These are phyloP conservation scores for Spinellus fusiger DNA, from an alignment of 192 early-diverging fungal species.

Conservation along the genomic window DNA sequence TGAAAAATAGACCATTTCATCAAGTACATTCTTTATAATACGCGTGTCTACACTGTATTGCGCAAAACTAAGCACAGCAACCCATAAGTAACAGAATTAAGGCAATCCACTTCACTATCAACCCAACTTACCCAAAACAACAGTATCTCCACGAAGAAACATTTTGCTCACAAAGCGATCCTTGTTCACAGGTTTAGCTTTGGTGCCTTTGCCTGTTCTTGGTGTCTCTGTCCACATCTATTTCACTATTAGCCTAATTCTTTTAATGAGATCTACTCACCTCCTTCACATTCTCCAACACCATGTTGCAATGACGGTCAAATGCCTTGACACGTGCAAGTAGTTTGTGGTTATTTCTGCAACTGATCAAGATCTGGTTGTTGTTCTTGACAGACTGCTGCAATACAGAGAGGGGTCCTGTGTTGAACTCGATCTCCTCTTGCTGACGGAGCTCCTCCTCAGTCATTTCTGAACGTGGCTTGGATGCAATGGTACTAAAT, in stretches of 20 bases:
- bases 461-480: constrained; percentile 65
- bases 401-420: constrained; percentile 94
- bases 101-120: neutral
- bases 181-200: constrained; percentile 93
- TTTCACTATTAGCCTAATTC: neutral
- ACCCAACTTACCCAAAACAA: constrained; percentile 64
- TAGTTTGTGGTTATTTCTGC: constrained; percentile 97
- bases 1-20: too few species aligned
- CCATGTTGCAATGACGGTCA: constrained; percentile 99
- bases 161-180: constrained; percentile 98
- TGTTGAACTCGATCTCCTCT: constrained; percentile 94
- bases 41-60: constrained; percentile 35
- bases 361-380: constrained; percentile 93
- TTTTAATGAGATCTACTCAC: constrained; percentile 33
- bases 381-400: constrained; percentile 91
- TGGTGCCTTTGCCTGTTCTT: constrained; percentile 89
- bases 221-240: constrained; percentile 97
- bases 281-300: constrained; percentile 99
- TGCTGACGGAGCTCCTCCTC: constrained; percentile 85
- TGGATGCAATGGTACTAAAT: constrained; percentile 16
- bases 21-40: neutral
- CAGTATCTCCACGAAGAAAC: constrained; percentile 97
- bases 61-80: constrained; percentile 27
- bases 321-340: constrained; percentile 98
- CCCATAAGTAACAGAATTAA: neutral